Percentiles rank a stretch among this genome's conserved stretches.
phyloP scores from a whole-genome alignment of 441 rosid genomes.

The Dalechampia spathulata region DNA sequence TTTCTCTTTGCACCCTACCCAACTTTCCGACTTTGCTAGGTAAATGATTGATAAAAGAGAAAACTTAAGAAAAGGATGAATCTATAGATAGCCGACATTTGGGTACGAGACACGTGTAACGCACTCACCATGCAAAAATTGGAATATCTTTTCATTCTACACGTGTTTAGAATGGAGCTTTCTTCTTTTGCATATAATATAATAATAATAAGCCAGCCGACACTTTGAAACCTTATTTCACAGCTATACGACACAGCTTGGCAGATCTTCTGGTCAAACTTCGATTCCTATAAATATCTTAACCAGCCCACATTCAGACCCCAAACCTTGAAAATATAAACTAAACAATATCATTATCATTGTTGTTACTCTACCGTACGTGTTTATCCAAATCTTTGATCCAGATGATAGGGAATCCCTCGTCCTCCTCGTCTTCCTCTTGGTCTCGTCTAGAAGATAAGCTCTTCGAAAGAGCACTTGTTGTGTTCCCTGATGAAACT shows the following conservation, averaged over 20 bases:
- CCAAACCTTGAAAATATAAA: background rate
- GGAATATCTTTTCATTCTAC: background rate
- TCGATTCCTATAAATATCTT: background rate
- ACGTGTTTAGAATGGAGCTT: slow-evolving; percentile 4
- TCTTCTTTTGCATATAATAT: too few species aligned
- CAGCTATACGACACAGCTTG: background rate
- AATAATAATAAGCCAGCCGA: too few species aligned
- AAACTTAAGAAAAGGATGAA: too few species aligned
- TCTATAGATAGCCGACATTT: slow-evolving; percentile 1
- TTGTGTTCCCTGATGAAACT: slow-evolving; percentile 22
- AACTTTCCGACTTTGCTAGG: too few species aligned
- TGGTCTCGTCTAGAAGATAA: slow-evolving; percentile 35
- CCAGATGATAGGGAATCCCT: background rate
- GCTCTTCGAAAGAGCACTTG: slow-evolving; percentile 41
- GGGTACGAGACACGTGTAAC: slow-evolving; percentile 7
- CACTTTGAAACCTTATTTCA: background rate
- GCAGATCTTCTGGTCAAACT: background rate
- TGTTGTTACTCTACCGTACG: too few species aligned
- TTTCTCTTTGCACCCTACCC: too few species aligned
- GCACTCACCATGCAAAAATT: background rate
- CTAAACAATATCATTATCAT: too few species aligned
- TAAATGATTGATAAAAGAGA: too few species aligned
- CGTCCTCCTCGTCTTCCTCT: background rate
- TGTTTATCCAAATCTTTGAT: too few species aligned
- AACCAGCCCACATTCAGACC: background rate